Evolutionary conservation across 2,329 filamentous ascomycete species (phyloP).

Genomic region (Fusarium sp.): DNA sequence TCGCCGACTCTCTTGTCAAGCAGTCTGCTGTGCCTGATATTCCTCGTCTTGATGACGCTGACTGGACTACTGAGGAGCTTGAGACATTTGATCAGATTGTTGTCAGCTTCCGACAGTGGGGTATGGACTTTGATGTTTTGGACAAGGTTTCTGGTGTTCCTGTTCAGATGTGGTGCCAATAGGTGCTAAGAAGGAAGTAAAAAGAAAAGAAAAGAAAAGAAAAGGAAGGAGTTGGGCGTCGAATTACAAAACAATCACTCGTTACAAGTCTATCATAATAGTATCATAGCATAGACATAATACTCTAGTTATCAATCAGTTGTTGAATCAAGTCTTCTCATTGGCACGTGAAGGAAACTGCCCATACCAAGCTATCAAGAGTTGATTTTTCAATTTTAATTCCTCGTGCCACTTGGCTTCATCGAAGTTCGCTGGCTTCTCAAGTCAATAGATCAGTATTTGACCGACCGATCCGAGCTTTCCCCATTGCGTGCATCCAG

Average conservation of each 20-base stretch:
- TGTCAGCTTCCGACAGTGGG: constrained; percentile 26
- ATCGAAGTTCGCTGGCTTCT: too few species aligned
- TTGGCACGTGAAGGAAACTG: too few species aligned
- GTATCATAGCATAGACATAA: neutral
- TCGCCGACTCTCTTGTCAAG: constrained; percentile 36
- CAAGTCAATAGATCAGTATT: too few species aligned
- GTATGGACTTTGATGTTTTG: constrained; percentile 32
- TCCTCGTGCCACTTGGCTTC: too few species aligned
- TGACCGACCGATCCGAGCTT: too few species aligned
- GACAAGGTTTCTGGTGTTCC: constrained; percentile 6
- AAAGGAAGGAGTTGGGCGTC: neutral
- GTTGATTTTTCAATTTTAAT: too few species aligned
- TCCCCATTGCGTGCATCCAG: too few species aligned
- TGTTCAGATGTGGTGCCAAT: constrained; percentile 36
- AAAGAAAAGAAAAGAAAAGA: neutral
- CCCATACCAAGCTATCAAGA: too few species aligned
- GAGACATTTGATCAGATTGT: constrained; percentile 36
- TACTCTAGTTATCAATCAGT: neutral
- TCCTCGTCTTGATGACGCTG: constrained; percentile 17
- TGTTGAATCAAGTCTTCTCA: too few species aligned
- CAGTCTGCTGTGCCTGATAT: constrained; percentile 32
- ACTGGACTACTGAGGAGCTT: constrained; percentile 33
- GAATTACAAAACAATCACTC: neutral
- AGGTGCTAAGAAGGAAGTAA: neutral
- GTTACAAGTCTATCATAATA: neutral